Base-by-base conservation (phyloP, 441 rosid genomes). In the Pelargonium citronellum region DNA sequence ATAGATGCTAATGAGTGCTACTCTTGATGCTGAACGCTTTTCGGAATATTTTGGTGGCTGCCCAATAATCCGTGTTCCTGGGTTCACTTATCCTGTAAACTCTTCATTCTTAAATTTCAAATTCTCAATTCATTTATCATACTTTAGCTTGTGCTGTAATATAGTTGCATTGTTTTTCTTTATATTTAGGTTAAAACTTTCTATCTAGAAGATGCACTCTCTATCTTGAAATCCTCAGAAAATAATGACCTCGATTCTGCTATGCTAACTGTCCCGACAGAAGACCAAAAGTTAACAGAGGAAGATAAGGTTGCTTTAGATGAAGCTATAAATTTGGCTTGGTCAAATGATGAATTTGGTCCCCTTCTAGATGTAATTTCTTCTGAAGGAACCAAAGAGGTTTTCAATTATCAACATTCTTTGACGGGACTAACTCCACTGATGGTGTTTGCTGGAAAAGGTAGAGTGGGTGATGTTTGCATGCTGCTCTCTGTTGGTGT, bases 1-100 rank as follows among this genome's bases (percentile, higher is more conserved):
- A 79, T 87, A 92, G 99, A 81, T 95, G 78, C 69, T 95, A 73
- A 95, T 95, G 99, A 95, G 99, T 85, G 99, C 99, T 62, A 95
- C 99, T n/a, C 86, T 95, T 30, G 94, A 95, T 82, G 87, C 96
- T 70, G 99, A 85, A 68, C 83, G 94, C 74, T 91, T 95, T 83
- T 87, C 96, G 4, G 86, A 82, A 77, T 95, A 95, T 85, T 95
- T 95, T 89, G 99, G 96, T 57, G 92, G 97, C 79, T 95, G 98
- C 83, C 97, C 97, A 19, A 75, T 95, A 70, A 87, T 95, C 71
- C 77, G 79, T 64, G 96, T 95, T 73, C 99, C 97, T 30, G 99
- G 98, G 53, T 91, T 90, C 94, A 90, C 98, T 66, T 80, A 84
- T 83, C 94, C 97, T 74, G 99, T 94, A 87, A 84, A 64, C 75